These are phyloP conservation scores for Macrolepiota albuminosa DNA, from an alignment of 768 basidiomycete species.

Conservation along the genomic window DNA sequence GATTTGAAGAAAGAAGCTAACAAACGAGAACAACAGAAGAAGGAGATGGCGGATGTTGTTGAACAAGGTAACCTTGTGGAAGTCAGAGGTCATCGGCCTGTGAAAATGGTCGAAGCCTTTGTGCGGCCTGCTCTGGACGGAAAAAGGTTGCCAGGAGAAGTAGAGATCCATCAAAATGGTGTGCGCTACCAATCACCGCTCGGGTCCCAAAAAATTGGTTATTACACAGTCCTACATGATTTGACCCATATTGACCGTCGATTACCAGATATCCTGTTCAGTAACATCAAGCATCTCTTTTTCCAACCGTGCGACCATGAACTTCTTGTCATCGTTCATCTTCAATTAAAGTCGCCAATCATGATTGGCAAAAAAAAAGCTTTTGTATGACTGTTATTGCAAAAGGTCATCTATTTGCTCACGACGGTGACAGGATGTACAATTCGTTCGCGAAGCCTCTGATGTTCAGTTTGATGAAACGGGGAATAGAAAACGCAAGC, in stretches of 20 bases:
- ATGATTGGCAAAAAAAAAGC: conserved; percentile 99
- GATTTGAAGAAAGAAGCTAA: conserved; percentile 95
- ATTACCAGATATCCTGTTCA: conserved; percentile 80
- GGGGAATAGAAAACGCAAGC: conserved; percentile 96
- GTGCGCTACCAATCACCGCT: conserved; percentile 85
- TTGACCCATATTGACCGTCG: background rate
- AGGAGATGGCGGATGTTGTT: conserved; percentile 96
- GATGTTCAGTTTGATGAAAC: conserved; percentile 99
- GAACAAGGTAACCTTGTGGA: conserved; percentile 91
- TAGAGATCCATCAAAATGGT: conserved; percentile 98
- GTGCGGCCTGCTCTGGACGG: conserved; percentile 92
- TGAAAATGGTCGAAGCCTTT: conserved; percentile 87
- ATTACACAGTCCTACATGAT: conserved; percentile 30
- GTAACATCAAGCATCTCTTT: conserved; percentile 97
- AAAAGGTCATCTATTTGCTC: conserved; percentile 4
- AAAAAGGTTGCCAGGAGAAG: conserved; percentile 93
- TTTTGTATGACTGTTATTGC: conserved; percentile 49
- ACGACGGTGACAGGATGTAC: conserved; percentile 65
- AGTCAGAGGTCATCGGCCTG: conserved; percentile 82
- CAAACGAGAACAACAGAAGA: conserved; percentile 96
- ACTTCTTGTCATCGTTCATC: conserved; percentile 87
- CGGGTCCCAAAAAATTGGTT: conserved; percentile 88
- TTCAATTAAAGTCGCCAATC: conserved; percentile 92
- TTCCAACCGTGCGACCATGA: conserved; percentile 99
- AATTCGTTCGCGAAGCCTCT: conserved; percentile 97